Base-by-base conservation (phyloP, 2,329 filamentous ascomycete species). In the Ilyonectria robusta region DNA sequence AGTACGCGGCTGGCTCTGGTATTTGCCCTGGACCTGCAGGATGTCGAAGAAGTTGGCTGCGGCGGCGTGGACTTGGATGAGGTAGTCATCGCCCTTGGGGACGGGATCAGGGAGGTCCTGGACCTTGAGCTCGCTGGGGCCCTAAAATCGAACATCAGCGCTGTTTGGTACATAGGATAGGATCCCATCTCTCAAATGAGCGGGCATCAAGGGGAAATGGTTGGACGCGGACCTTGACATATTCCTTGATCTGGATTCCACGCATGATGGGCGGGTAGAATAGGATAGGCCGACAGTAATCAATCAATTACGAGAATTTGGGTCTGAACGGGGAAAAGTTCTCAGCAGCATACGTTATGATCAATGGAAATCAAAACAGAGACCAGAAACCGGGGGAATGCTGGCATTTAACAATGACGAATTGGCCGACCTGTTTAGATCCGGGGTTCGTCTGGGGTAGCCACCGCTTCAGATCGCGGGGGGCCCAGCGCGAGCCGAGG, bases 41-140 rank as follows among this genome's bases (percentile, higher is more conserved):
- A 97, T 92, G 80, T 98, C 95, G 85, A 98, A 98, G 88, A 98
- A 98, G 84, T 98, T 98, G 76, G 94, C 93, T 21, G 94, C 95
- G 0, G 93, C 88, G 53, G 95, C 94, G 81, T 94, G 93, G 76
- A 98, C 93, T 77, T 91, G 88, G 78, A 98, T 93, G 70, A 97
- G 86, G 80, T 98, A 98, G 83, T 97, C 90, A 77, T 93, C 84
- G 35, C 89, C 81, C 9, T 86, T 85, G 1, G 94, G 93, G 1
- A 84, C 83, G 1, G 94, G 95, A 60, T 94, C 93, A 19, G 94
- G 90, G 15, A 97, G 87, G 23, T 89, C 86, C 19, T 89, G 87
- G 71, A 97, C 92, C 68, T 85, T 87, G 80, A 98, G 93, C 77
- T 96, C 93, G 68, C 91, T 84, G 2, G 95, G 94, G 37, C 91